Base-by-base conservation (phyloP, 1,284 basidiomycete genomes). In the Cutaneotrichosporon dermatis region DNA sequence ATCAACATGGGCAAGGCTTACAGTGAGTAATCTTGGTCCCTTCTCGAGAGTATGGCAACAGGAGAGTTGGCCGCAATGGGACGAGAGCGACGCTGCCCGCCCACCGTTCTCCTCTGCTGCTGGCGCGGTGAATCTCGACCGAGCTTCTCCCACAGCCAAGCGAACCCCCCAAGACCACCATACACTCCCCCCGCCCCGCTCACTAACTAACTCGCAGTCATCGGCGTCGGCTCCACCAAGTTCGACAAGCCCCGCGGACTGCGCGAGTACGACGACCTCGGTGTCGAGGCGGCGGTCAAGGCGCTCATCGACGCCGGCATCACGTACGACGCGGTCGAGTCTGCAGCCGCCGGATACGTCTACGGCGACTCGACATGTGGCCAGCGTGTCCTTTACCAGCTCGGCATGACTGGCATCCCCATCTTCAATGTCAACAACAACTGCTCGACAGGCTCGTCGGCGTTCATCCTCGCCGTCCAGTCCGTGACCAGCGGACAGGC, bases 181-280 rank as follows among this genome's bases (percentile, higher is more conserved):
- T 25, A 25, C 25, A 25, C 25, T 25, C 25, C 25, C 25, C 25
- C 25, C 25, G 25, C 25, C 25, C 25, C 25, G 25, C 25, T 25
- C 25, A 25, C 25, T 25, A 25, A 25, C 51, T 54, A n/a, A 53
- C 54, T 1, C 41, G 25, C 57, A 62, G 62, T 64, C 33, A 51
- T 64, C 53, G 62, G 62, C 53, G 62, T 64, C 52, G 62, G 62
- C 54, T 64, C 62, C 51, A 64, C 62, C 54, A 64, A 64, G 62
- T 64, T 64, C 35, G 62, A 64, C 59, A 64, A 64, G 62, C 62
- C 62, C 40, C 62, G 62, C 55, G 57, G 57, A 33, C 48, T 46
- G 48, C 62, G 62, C 57, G 62, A 64, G 51, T 64, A 64, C 45
- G 57, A 58, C 59, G 57, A 56, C 41, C 59, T 61, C 54, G 62